Evolutionary conservation across 1,284 basidiomycete genomes (phyloP), one percentile per base, ranked within the genome.

Genomic region (Trametes hirsuta): DNA sequence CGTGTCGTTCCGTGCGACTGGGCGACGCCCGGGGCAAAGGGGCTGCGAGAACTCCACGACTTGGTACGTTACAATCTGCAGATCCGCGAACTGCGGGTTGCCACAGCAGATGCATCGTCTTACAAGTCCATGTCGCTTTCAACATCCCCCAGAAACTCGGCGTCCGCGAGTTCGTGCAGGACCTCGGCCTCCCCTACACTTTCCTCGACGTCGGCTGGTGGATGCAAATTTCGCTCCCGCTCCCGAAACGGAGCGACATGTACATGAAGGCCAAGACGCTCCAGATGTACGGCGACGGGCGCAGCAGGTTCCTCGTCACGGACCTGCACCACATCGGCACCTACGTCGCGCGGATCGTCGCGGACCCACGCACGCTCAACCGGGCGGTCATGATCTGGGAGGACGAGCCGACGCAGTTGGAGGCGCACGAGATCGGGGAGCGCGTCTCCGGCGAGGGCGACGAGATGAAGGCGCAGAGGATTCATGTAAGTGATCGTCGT

Each of bases 171-270:
- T 66, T 45, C 48, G 34, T 70, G 47, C 37, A 61, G 45, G 55
- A 54, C 1, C 59, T 67, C 36, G 63, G 65, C 39, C 44, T 68
- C 14, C 53, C 58, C 8, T 62, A 71, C 50, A 71, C 69, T 10
- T 66, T 69, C 59, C 61, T 71, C 54, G 68, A 69, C 58, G 62
- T 69, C 53, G 69, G 69, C 37, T 71, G 68, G 66, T 71, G 68
- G 68, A 66, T 66, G 66, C 65, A 71, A 55, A 39, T 66, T 30
- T n/a, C 47, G n/a, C 54, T 69, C 14, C 65, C 69, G n/a, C 34
- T 47, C 10, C 40, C 52, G 11, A 18, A 53, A 6, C 54, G 39
- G n/a, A 57, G 47, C 24, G 10, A 22, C 2, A 12, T 44, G 34
- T 11, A 21, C 15, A 14, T 45, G 18, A 57, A 55, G 30, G 37